Evolutionary conservation across 139 green algal genomes (phyloP).

Genomic region (Chlamydomonas urium): DNA sequence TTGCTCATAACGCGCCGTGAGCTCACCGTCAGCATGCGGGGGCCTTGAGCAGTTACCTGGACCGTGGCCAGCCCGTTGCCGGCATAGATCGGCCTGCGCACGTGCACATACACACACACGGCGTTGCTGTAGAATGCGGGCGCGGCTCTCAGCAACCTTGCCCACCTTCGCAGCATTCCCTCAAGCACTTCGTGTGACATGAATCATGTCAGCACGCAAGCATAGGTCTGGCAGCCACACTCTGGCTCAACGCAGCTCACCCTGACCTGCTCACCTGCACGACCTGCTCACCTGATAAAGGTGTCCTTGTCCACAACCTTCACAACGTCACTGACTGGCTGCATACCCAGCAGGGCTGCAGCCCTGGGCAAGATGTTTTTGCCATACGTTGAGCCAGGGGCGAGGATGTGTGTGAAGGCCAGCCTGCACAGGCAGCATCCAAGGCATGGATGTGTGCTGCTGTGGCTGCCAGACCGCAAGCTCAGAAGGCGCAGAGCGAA

Average conservation of each 20-base stretch:
- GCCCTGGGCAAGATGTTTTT: conserved; percentile 79
- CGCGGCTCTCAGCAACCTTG: background rate
- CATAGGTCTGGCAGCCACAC: background rate
- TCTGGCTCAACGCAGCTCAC: background rate
- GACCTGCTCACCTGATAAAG: conserved; percentile 50
- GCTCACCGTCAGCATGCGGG: conserved; percentile 66
- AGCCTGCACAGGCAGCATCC: background rate
- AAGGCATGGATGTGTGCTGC: background rate
- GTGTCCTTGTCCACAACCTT: conserved; percentile 53
- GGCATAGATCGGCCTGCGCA: conserved; percentile 78
- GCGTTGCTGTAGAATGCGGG: background rate
- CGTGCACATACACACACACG: background rate
- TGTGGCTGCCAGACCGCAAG: background rate
- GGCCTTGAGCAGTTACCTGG: conserved; percentile 16
- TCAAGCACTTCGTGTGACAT: background rate
- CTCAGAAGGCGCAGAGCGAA: background rate
- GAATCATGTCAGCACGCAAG: background rate
- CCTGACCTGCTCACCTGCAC: background rate
- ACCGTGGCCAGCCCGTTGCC: conserved; percentile 87
- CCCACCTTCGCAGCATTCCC: background rate
- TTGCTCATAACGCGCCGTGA: background rate
- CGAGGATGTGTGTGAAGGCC: conserved; percentile 57
- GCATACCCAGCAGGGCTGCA: conserved; percentile 73
- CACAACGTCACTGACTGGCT: conserved; percentile 77
- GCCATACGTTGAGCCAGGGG: conserved; percentile 67